phyloP scores from a whole-genome alignment of 2,329 filamentous ascomycete species.

The Aspergillus quadricinctus region DNA sequence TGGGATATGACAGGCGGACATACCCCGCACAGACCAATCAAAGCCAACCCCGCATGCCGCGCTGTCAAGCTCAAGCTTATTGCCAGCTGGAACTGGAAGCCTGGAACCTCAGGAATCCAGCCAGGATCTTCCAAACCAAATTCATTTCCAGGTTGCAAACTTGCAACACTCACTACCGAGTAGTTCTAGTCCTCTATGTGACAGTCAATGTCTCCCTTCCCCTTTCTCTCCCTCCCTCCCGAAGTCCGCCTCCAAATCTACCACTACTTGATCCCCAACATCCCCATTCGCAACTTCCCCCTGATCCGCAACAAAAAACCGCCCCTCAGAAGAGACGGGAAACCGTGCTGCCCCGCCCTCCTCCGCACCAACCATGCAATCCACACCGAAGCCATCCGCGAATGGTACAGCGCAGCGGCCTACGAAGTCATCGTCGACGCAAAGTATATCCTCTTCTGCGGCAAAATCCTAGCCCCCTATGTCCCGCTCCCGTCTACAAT shows the following conservation, averaged over 20 bases:
- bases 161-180: background rate
- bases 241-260: constrained; percentile 1
- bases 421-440: constrained; percentile 9
- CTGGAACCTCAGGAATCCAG: background rate
- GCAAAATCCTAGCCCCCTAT: constrained; percentile 6
- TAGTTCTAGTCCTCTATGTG: background rate
- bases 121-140: background rate
- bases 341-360: constrained; percentile 5
- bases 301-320: background rate
- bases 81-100: too few species aligned
- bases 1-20: too few species aligned
- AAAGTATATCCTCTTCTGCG: constrained; percentile 11
- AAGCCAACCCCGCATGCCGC: too few species aligned
- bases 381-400: constrained; percentile 5
- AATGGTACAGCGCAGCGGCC: constrained; percentile 8
- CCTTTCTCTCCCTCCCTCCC: background rate
- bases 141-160: background rate
- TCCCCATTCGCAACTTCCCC: background rate
- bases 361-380: constrained; percentile 8
- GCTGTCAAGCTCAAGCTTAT: too few species aligned
- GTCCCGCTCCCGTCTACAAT: constrained; percentile 5
- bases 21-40: background rate
- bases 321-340: background rate
- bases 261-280: background rate
- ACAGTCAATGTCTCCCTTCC: background rate